Evolutionary conservation across 441 rosid genomes (phyloP).

Genomic region (Brassica hybrid): DNA sequence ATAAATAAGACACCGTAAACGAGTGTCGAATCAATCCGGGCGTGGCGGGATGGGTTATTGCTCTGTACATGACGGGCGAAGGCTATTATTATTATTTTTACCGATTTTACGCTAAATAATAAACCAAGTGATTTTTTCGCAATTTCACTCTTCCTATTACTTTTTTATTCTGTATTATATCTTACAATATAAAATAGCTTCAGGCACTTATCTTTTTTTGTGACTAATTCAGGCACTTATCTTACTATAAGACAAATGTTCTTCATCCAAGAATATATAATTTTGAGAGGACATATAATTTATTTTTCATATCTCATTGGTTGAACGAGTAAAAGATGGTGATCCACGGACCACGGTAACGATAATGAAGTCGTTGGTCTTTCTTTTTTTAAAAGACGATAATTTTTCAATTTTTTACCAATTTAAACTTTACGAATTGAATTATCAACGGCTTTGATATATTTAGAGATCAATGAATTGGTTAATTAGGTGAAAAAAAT

Average conservation of each 20-base stretch:
- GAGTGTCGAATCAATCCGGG: slow-evolving; percentile 44
- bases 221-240: slow-evolving; percentile 5
- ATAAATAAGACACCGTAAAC: slow-evolving; percentile 4
- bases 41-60: slow-evolving; percentile 43
- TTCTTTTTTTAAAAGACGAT: background rate
- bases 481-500: background rate
- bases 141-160: slow-evolving; percentile 10
- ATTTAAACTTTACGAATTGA: background rate
- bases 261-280: background rate
- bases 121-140: slow-evolving; percentile 24
- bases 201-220: too few relatives aligned
- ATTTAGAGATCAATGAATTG: background rate
- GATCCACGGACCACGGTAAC: slow-evolving; percentile 30
- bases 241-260: too few relatives aligned
- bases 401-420: background rate
- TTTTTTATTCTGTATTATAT: background rate
- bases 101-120: slow-evolving; percentile 20
- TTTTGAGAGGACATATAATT: background rate
- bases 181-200: background rate
- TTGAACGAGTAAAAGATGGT: slow-evolving; percentile 40
- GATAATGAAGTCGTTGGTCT: slow-evolving; percentile 32
- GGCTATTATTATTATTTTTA: slow-evolving; percentile 33
- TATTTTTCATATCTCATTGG: slow-evolving; percentile 26
- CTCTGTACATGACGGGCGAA: slow-evolving; percentile 32
- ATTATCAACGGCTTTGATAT: background rate